A percentile compares a stretch with the other conserved stretches of the same genome.
Evolutionary conservation across 2,329 filamentous ascomycete species (phyloP).

Genomic region (Lecanicillium sp.): DNA sequence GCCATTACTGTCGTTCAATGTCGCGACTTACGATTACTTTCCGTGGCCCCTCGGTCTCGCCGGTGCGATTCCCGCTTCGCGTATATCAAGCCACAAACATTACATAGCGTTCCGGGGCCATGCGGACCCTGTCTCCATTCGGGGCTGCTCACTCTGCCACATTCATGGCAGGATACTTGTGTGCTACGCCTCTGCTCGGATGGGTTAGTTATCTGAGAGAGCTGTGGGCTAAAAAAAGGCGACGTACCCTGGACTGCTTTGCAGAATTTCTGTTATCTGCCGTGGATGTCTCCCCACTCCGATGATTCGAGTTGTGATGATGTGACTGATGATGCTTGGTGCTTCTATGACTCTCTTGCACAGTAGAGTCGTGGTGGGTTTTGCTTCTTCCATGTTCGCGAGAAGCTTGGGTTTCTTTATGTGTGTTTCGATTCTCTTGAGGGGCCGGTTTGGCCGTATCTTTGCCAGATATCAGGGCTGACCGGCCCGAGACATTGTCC

Average conservation of each 20-base stretch:
- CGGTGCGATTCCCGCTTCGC: constrained; percentile 8
- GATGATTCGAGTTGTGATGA: no score
- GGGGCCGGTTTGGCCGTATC: background rate
- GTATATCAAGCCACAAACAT: constrained; percentile 10
- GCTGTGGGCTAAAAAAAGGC: no score
- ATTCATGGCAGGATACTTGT: constrained; percentile 7
- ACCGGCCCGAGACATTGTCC: constrained; percentile 6
- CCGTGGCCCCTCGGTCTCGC: background rate
- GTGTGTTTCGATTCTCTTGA: background rate
- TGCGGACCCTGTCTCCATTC: constrained; percentile 9
- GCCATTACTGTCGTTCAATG: no score
- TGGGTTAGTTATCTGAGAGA: background rate
- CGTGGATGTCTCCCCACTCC: no score
- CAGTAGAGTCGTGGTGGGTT: no score
- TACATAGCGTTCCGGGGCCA: constrained; percentile 10
- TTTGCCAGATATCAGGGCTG: constrained; percentile 3
- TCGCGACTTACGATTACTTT: no score
- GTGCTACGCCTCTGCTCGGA: background rate
- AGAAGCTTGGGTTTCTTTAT: no score
- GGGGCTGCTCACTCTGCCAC: constrained; percentile 5
- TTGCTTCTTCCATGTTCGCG: no score
- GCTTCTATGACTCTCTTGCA: no score
- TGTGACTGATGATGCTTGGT: no score
- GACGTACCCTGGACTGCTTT: background rate
- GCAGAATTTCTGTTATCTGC: background rate